These are phyloP conservation scores for Diaporthe sp. DNA, from an alignment of 2,329 filamentous ascomycete genomes.

Conservation along the genomic window DNA sequence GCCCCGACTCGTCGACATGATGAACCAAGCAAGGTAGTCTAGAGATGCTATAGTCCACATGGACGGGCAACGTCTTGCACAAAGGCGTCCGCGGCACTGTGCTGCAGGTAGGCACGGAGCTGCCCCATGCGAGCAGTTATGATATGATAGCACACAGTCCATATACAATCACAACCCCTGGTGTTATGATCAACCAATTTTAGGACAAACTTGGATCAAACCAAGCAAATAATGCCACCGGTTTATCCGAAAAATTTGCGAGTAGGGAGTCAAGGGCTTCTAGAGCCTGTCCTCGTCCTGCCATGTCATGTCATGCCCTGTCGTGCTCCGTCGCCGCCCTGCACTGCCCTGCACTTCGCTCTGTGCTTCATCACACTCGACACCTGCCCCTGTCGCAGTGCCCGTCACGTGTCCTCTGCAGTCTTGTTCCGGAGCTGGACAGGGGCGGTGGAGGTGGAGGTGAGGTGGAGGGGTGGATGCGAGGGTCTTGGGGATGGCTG, in stretches of 20 bases:
- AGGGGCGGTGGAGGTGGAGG: neutral
- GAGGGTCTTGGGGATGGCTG: neutral
- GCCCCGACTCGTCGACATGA: neutral
- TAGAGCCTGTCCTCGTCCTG: neutral
- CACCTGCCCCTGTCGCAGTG: neutral
- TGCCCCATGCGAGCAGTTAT: neutral
- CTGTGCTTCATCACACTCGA: neutral
- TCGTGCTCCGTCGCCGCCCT: neutral
- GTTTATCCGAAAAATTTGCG: conserved; percentile 28
- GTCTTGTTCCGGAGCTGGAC: neutral
- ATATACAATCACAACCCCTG: conserved; percentile 15
- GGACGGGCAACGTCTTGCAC: neutral
- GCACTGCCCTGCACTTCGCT: neutral
- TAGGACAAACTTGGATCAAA: conserved; percentile 7
- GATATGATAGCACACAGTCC: conserved; percentile 11
- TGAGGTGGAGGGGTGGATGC: conserved; percentile 1
- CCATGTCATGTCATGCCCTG: neutral
- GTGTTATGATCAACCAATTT: conserved; percentile 27
- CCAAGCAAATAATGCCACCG: conserved; percentile 23
- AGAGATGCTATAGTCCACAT: neutral
- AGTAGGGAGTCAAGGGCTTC: conserved; percentile 8
- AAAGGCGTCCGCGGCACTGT: neutral
- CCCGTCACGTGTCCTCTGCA: conserved; percentile 11
- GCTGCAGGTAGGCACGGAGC: neutral
- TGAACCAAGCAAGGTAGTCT: neutral